These are phyloP conservation scores for Phaeoacremonium minimum DNA, from an alignment of 2,329 filamentous ascomycete species.

Conservation along the genomic window DNA sequence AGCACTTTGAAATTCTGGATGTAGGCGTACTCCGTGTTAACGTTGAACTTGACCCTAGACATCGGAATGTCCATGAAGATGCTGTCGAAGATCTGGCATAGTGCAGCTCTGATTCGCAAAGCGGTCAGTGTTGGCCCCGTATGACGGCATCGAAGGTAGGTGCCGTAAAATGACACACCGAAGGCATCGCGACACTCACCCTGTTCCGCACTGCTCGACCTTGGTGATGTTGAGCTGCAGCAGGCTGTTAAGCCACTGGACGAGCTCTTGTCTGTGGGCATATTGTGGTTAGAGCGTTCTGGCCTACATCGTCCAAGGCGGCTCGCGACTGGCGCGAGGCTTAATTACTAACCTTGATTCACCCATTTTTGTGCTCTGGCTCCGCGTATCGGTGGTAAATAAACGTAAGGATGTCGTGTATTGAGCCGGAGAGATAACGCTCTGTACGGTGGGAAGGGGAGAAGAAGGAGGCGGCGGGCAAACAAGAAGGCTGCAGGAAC, in stretches of 20 bases:
- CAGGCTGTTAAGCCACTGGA: slow-evolving; percentile 95
- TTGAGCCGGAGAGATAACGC: slow-evolving; percentile 4
- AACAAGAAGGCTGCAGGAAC: slow-evolving; percentile 1
- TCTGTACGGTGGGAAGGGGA: background rate
- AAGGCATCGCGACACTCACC: no score
- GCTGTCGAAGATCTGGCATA: slow-evolving; percentile 97
- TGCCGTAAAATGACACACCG: no score
- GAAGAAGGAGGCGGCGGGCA: slow-evolving; percentile 3
- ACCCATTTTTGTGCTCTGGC: slow-evolving; percentile 44
- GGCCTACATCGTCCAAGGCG: no score
- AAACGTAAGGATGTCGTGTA: background rate
- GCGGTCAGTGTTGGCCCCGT: slow-evolving; percentile 19
- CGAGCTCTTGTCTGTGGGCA: slow-evolving; percentile 77
- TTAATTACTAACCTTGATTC: slow-evolving; percentile 52
- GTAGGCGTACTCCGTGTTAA: slow-evolving; percentile 94
- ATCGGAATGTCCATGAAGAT: slow-evolving; percentile 96
- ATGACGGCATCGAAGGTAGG: no score
- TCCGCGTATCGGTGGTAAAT: slow-evolving; percentile 2
- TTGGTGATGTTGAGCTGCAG: slow-evolving; percentile 97
- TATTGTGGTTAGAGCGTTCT: no score
- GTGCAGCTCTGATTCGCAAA: slow-evolving; percentile 66
- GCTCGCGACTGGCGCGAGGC: background rate
- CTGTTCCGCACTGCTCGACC: slow-evolving; percentile 98
- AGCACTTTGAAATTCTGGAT: slow-evolving; percentile 98
- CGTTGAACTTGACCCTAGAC: slow-evolving; percentile 96